Evolutionary conservation across 2,329 filamentous ascomycete genomes (phyloP).

Genomic region (Truncatella angustata): DNA sequence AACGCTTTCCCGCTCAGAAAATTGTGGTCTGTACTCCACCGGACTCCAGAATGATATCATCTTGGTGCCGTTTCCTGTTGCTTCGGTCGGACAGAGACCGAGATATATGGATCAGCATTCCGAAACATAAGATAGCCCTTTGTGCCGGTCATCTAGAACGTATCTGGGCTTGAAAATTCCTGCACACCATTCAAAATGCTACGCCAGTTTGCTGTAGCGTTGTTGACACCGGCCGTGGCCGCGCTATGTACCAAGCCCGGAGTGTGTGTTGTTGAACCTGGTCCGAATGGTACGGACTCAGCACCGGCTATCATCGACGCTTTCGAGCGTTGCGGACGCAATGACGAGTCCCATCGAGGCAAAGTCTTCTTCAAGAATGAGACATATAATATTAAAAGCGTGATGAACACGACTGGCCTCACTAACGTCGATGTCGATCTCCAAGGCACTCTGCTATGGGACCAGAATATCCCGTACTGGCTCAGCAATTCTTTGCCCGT

Average conservation of each 20-base stretch:
- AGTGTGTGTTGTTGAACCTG: constrained; percentile 28
- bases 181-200: constrained; percentile 2
- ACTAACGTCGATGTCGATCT: constrained; percentile 42
- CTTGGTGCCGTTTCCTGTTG: no score
- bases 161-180: no score
- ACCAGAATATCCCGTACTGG: constrained; percentile 41
- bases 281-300: constrained; percentile 26
- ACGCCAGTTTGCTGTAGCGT: not conserved
- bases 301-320: constrained; percentile 29
- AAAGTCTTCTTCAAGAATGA: constrained; percentile 32
- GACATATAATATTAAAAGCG: constrained; percentile 31
- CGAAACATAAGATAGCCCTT: no score
- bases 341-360: constrained; percentile 13
- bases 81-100: no score
- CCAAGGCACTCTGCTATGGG: constrained; percentile 2
- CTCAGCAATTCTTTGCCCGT: constrained; percentile 47
- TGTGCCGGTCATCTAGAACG: no score
- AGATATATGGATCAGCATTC: no score
- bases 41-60: no score
- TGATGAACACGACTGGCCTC: constrained; percentile 33
- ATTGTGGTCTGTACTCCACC: no score
- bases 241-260: not conserved
- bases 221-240: not conserved
- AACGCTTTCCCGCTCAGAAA: no score
- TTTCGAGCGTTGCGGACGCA: constrained; percentile 26